phyloP scores from a whole-genome alignment of 495 filamentous ascomycete species.

The Ramalina intermedia region DNA sequence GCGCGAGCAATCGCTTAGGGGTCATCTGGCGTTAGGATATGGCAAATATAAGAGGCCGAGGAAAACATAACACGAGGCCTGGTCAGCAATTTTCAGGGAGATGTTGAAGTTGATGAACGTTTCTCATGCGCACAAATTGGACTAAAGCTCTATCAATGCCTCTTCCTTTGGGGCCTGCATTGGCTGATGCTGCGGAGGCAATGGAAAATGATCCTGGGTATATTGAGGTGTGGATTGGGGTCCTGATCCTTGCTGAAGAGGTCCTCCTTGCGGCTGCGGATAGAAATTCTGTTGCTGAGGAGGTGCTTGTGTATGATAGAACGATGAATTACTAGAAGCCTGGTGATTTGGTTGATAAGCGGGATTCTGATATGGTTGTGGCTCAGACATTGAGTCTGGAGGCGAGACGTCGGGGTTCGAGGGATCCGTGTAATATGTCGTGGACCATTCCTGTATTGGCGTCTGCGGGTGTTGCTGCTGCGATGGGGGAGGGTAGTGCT shows the following conservation, averaged over 20 bases:
- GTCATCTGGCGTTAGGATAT: too few relatives aligned
- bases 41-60: too few relatives aligned
- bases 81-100: too few relatives aligned
- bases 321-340: constrained; percentile 21
- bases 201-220: constrained; percentile 49
- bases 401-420: constrained; percentile 12
- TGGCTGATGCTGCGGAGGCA: constrained; percentile 45
- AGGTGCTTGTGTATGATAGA: constrained; percentile 16
- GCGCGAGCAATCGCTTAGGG: too few relatives aligned
- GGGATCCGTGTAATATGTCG: constrained; percentile 8
- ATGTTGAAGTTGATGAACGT: too few relatives aligned
- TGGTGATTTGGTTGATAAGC: constrained; percentile 14
- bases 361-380: constrained; percentile 10
- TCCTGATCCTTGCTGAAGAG: constrained; percentile 11
- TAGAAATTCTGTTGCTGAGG: constrained; percentile 15
- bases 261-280: constrained; percentile 7
- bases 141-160: constrained; percentile 67
- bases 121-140: not conserved
- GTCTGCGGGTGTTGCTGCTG: constrained; percentile 11
- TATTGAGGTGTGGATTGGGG: constrained; percentile 29
- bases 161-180: constrained; percentile 59
- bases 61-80: too few relatives aligned
- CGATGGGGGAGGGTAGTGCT: constrained; percentile 5
- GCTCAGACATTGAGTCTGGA: constrained; percentile 10
- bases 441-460: constrained; percentile 8